Percentiles rank a stretch among this genome's conserved stretches.
phyloP scores from a whole-genome alignment of 192 early-diverging fungal species.

The Physocladia obscura region DNA sequence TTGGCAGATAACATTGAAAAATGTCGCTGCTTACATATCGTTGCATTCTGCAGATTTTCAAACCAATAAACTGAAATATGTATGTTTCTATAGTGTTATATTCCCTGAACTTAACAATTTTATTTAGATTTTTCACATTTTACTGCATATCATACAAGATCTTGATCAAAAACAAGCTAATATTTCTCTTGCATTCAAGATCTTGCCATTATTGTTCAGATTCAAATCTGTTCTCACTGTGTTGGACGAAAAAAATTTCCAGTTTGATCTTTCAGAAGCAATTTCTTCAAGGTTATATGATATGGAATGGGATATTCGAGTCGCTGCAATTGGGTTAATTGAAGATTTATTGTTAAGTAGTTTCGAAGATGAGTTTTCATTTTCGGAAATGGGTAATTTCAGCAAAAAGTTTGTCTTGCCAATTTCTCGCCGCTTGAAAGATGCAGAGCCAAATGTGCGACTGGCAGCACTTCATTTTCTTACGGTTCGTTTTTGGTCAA shows the following conservation, averaged over 20 bases:
- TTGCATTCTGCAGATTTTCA: too few relatives aligned
- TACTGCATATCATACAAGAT: background rate
- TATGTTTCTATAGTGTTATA: too few relatives aligned
- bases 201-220: background rate
- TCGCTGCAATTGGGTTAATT: background rate
- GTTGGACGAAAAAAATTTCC: background rate
- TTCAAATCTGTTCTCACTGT: background rate
- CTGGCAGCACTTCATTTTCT: background rate
- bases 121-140: background rate
- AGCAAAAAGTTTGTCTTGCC: background rate
- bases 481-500: too few relatives aligned
- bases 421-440: background rate
- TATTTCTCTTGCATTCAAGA: background rate
- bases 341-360: background rate
- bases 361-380: background rate
- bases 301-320: constrained; percentile 18
- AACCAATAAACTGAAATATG: too few relatives aligned
- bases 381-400: background rate
- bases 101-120: background rate
- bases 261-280: background rate
- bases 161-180: background rate
- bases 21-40: too few relatives aligned
- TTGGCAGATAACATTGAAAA: too few relatives aligned
- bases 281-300: constrained; percentile 15
- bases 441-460: constrained; percentile 10